A percentile compares a stretch with the other conserved stretches of the same genome.
Evolutionary conservation across 192 early-diverging fungal species (phyloP).

Genomic region (Linnemannia schmuckeri): DNA sequence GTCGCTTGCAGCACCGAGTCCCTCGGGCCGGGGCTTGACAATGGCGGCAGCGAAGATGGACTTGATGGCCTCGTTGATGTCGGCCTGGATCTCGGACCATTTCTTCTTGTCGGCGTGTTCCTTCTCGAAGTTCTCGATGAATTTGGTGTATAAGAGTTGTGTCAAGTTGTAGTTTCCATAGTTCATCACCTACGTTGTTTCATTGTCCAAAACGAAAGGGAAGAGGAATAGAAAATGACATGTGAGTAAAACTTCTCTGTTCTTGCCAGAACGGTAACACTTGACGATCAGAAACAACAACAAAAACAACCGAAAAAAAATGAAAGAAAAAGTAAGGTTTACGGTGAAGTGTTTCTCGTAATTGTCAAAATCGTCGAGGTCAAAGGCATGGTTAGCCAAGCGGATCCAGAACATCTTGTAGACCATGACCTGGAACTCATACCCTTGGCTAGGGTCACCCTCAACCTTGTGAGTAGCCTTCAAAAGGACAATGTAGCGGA

Average conservation of each 20-base stretch:
- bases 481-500: slow-evolving; percentile 62
- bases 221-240: not conserved
- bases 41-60: slow-evolving; percentile 63
- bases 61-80: slow-evolving; percentile 64
- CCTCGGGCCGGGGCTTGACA: slow-evolving; percentile 57
- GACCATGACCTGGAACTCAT: slow-evolving; percentile 56
- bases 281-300: not conserved
- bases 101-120: slow-evolving; percentile 56
- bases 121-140: slow-evolving; percentile 66
- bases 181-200: slow-evolving; percentile 54
- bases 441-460: slow-evolving; percentile 44
- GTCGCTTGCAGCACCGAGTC: slow-evolving; percentile 34
- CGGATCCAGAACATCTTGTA: slow-evolving; percentile 69
- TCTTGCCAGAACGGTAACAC: not conserved
- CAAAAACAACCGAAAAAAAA: not conserved
- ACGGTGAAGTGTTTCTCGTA: slow-evolving; percentile 64
- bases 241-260: too few species aligned
- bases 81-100: slow-evolving; percentile 57
- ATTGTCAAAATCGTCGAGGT: slow-evolving; percentile 57
- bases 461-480: slow-evolving; percentile 49
- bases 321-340: not conserved
- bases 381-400: slow-evolving; percentile 59
- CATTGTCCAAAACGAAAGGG: not conserved
- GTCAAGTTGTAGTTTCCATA: slow-evolving; percentile 63
- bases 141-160: slow-evolving; percentile 58